Evolutionary conservation across 768 basidiomycete genomes (phyloP), one percentile per base, ranked within the genome.

Genomic region (Lanmaoa pseudosensibilis): DNA sequence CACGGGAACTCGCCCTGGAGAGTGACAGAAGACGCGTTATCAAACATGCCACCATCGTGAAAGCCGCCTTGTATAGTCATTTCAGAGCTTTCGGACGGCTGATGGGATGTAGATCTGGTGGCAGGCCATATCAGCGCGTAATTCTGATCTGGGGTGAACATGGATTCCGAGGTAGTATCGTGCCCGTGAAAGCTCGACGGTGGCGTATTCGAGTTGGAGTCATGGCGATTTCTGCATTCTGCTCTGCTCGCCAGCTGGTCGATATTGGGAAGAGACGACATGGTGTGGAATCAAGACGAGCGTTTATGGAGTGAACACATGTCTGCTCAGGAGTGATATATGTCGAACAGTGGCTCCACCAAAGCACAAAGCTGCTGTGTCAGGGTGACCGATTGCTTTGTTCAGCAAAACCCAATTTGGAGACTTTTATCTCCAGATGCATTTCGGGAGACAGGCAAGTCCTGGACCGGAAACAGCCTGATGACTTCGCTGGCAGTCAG

Each of bases 341-440:
- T 36, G 49, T 36, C 25, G 32, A 37, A 47, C 19, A 25, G 58
- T 66, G 64, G 55, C 53, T 56, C 55, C 34, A 32, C 25, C 47
- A 39, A 57, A 44, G 58, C 50, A 67, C 57, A 66, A 66, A 58
- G 65, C 46, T 15, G 38, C 27, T 36, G 54, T 55, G 53, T 36
- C 34, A 38, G 36, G 45, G 47, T 45, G 52, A 27, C 39, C 39
- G 7, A 7, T 41, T 53, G 48, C 60, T 55, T 63, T 65, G 64
- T 65, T 45, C 47, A 11, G 25, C 32, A 37, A 23, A 30, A n/a
- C 40, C 46, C 19, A 12, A 59, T 59, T 39, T 19, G 33, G 38
- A 19, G 36, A 27, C 21, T 23, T 33, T 30, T 18, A 6, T 39
- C 19, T 13, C 27, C 33, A 6, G 7, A 36, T 4, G 16, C 23